Evolutionary conservation across 2,329 filamentous ascomycete genomes (phyloP).

Genomic region (Colletotrichum tropicicola): DNA sequence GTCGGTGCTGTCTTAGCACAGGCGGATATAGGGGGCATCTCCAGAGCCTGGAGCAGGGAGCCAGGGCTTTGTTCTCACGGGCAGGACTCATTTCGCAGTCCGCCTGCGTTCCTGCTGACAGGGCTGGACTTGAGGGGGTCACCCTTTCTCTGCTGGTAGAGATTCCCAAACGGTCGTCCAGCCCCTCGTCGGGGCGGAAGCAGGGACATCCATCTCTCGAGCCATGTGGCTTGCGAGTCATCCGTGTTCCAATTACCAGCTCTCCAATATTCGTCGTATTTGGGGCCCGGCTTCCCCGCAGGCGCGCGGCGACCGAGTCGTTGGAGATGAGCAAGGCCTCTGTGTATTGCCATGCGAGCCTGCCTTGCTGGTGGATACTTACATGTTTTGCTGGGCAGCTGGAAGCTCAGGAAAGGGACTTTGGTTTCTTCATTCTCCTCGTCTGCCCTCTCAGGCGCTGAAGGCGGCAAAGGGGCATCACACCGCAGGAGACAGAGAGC

Average conservation of each 20-base stretch:
- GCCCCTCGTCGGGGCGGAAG: background rate
- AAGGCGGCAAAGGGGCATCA: background rate
- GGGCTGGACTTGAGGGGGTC: conserved; percentile 2
- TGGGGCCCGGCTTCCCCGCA: conserved; percentile 5
- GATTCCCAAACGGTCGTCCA: conserved; percentile 7
- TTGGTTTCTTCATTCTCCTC: background rate
- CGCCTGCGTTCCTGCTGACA: conserved; percentile 15
- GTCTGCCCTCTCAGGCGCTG: background rate
- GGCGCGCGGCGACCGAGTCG: conserved; percentile 1
- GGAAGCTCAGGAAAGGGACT: background rate
- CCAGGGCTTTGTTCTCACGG: background rate
- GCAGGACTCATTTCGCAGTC: too few species aligned
- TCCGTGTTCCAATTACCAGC: background rate
- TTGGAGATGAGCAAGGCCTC: background rate
- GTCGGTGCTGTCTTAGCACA: background rate
- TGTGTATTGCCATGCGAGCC: conserved; percentile 2
- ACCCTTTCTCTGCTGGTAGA: background rate
- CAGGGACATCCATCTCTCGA: conserved; percentile 5
- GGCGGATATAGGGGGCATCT: conserved; percentile 1
- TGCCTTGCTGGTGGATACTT: background rate
- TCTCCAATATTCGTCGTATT: background rate
- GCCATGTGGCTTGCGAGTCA: conserved; percentile 30
- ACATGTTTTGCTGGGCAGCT: background rate
- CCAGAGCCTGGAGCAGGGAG: background rate
- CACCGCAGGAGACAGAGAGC: background rate